A percentile compares a stretch with the other conserved stretches of the same genome.
phyloP scores from a whole-genome alignment of 2,329 filamentous ascomycete species.

The Ramularia collo-cygni region DNA sequence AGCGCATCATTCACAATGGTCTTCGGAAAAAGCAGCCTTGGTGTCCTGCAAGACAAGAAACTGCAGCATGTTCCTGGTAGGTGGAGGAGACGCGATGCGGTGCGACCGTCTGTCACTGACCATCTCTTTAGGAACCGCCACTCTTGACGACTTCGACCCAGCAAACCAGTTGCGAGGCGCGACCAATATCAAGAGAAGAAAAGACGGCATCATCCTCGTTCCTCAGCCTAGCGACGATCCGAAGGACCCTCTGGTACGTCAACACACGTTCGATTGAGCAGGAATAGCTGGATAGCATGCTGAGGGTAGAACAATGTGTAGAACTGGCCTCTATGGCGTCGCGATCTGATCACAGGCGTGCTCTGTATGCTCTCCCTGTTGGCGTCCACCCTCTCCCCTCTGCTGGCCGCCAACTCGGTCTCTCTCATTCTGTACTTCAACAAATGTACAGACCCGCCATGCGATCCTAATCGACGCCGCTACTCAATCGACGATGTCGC shows the following conservation, averaged over 20 bases:
- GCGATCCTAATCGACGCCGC: neutral
- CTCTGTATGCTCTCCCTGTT: slow-evolving; percentile 77
- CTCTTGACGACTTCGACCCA: slow-evolving; percentile 32
- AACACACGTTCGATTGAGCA: slow-evolving; percentile 18
- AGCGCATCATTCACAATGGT: no score
- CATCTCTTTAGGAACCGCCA: slow-evolving; percentile 35
- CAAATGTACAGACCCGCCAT: neutral
- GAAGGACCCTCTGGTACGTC: slow-evolving; percentile 69
- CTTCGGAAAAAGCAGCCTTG: slow-evolving; percentile 3
- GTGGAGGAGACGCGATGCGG: neutral
- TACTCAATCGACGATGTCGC: slow-evolving; percentile 68
- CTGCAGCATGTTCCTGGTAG: slow-evolving; percentile 19
- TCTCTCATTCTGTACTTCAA: slow-evolving; percentile 63
- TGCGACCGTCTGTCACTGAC: neutral
- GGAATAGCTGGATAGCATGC: neutral
- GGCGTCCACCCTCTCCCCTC: slow-evolving; percentile 74
- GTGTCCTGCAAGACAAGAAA: slow-evolving; percentile 17
- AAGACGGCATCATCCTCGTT: slow-evolving; percentile 56
- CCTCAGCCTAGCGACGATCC: slow-evolving; percentile 88
- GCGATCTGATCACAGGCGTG: slow-evolving; percentile 70
- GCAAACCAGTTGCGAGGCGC: slow-evolving; percentile 12
- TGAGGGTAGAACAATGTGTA: slow-evolving; percentile 26
- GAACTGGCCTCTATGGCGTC: slow-evolving; percentile 82
- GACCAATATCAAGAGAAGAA: slow-evolving; percentile 17
- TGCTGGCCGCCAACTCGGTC: slow-evolving; percentile 82